Evolutionary conservation across 2,329 filamentous ascomycete species (phyloP).

Genomic region (Ceratocystis cacaofunesta): DNA sequence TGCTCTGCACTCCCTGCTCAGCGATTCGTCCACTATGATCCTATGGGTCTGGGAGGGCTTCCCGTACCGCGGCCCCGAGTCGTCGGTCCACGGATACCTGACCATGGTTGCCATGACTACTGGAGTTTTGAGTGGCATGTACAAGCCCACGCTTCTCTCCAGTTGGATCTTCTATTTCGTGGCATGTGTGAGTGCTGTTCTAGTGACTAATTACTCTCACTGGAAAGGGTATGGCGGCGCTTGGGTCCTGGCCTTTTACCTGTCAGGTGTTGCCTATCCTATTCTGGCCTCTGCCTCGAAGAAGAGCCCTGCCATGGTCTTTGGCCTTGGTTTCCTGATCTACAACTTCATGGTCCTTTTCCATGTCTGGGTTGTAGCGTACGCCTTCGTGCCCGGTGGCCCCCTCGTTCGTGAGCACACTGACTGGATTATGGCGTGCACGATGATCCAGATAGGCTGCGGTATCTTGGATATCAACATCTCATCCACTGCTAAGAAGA

Average conservation of each 20-base stretch:
- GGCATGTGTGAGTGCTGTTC: conserved; percentile 62
- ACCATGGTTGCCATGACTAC: conserved; percentile 77
- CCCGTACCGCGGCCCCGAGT: conserved; percentile 72
- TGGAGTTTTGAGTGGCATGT: conserved; percentile 63
- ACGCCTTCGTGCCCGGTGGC: conserved; percentile 92
- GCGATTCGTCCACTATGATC: conserved; percentile 97
- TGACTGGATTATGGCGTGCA: conserved; percentile 84
- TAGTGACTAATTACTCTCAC: conserved; percentile 61
- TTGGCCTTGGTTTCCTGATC: conserved; percentile 75
- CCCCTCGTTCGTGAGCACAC: conserved; percentile 85
- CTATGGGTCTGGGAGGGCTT: conserved; percentile 97
- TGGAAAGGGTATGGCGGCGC: conserved; percentile 87
- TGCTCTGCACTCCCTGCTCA: conserved; percentile 77
- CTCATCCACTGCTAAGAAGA: conserved; percentile 25
- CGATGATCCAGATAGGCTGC: conserved; percentile 69
- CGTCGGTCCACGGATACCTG: conserved; percentile 77
- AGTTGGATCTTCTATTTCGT: conserved; percentile 68
- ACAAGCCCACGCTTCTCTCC: conserved; percentile 52
- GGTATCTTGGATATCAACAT: conserved; percentile 62
- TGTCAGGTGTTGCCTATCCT: conserved; percentile 64
- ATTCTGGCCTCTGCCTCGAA: conserved; percentile 63
- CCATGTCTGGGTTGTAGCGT: conserved; percentile 96
- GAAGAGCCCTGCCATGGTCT: conserved; percentile 62
- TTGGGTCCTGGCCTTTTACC: conserved; percentile 58
- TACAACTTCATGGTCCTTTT: conserved; percentile 95